These are phyloP conservation scores for Aspergillus sp. DNA, from an alignment of 2,329 filamentous ascomycete species.

Conservation along the genomic window DNA sequence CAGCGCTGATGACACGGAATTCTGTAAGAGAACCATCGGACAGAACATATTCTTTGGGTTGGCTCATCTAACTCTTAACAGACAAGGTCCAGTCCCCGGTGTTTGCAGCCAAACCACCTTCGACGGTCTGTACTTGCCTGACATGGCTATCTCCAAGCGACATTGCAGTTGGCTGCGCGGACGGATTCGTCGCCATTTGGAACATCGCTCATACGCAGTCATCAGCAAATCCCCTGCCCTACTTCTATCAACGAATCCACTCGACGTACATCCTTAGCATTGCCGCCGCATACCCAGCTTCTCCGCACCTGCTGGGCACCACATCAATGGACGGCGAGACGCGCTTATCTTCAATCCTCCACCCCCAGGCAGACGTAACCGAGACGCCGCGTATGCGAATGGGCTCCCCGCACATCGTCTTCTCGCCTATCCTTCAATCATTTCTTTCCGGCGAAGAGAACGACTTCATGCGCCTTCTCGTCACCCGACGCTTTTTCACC, in stretches of 20 bases:
- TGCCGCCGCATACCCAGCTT: constrained; percentile 43
- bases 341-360: constrained; percentile 45
- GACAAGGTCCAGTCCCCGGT: constrained; percentile 39
- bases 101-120: constrained; percentile 42
- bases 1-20: constrained; percentile 21
- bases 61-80: constrained; percentile 8
- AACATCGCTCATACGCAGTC: constrained; percentile 25
- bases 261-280: constrained; percentile 31
- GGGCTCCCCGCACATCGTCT: constrained; percentile 40
- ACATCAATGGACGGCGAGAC: constrained; percentile 47
- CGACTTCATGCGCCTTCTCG: constrained; percentile 40
- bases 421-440: constrained; percentile 47
- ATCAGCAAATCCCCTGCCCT: constrained; percentile 18
- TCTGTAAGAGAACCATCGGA: constrained; percentile 14
- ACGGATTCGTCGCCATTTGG: constrained; percentile 49
- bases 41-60: background rate
- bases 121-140: constrained; percentile 46
- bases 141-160: constrained; percentile 49
- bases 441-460: constrained; percentile 48
- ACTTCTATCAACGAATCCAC: constrained; percentile 29
- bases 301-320: constrained; percentile 44
- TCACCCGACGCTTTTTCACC: constrained; percentile 45
- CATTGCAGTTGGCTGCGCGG: constrained; percentile 47
- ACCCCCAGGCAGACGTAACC: constrained; percentile 36
- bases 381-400: constrained; percentile 42